These are phyloP conservation scores for Nitzschia sp. DNA, from an alignment of 108 stramenopile genomes.

Conservation along the genomic window DNA sequence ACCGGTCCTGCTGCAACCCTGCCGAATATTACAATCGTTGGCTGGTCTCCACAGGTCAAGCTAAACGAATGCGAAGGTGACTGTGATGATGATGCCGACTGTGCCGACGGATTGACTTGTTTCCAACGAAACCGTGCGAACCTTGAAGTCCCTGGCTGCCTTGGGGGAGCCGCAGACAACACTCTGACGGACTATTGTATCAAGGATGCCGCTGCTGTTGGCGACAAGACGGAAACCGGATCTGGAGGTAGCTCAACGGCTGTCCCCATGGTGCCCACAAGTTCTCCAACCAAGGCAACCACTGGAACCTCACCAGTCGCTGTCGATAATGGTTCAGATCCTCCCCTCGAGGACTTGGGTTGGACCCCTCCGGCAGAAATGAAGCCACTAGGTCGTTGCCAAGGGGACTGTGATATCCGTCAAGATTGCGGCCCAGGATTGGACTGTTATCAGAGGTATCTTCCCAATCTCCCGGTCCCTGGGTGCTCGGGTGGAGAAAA, in stretches of 20 bases:
- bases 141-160: slow-evolving; percentile 33
- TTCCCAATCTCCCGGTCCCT: slow-evolving; percentile 35
- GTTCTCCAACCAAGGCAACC: slow-evolving; percentile 3
- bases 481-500: slow-evolving; percentile 52
- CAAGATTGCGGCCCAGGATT: slow-evolving; percentile 44
- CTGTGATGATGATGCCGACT: slow-evolving; percentile 44
- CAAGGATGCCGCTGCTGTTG: not conserved
- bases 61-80: slow-evolving; percentile 47
- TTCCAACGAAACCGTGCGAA: slow-evolving; percentile 32
- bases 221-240: not conserved
- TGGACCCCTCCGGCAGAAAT: slow-evolving; percentile 1
- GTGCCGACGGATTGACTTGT: slow-evolving; percentile 39
- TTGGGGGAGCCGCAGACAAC: slow-evolving; percentile 2
- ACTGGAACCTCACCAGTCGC: slow-evolving; percentile 1
- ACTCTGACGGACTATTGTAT: slow-evolving; percentile 15
- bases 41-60: slow-evolving; percentile 16
- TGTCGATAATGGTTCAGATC: not conserved
- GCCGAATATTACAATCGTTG: not conserved
- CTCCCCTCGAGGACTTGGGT: not conserved
- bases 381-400: slow-evolving; percentile 41
- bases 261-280: slow-evolving; percentile 3
- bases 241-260: not conserved
- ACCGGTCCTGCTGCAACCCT: not conserved
- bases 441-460: slow-evolving; percentile 40
- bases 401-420: slow-evolving; percentile 61